A percentile compares a stretch with the other conserved stretches of the same genome.
phyloP scores from a whole-genome alignment of 2,329 filamentous ascomycete genomes.

The Fusarium sp. region DNA sequence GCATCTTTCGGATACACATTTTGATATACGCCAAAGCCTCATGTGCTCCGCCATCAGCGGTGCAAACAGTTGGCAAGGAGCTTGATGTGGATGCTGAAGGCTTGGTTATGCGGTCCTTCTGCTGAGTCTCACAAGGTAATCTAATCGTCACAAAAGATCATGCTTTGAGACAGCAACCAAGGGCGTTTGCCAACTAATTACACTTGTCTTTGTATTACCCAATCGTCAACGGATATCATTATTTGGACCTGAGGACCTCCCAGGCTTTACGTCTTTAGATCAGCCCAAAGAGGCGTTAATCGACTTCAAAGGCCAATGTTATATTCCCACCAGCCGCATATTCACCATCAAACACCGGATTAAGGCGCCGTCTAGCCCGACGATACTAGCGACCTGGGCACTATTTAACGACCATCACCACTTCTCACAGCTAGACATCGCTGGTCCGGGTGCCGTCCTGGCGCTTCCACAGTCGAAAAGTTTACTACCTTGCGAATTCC shows the following conservation, averaged over 20 bases:
- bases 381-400: slow-evolving; percentile 19
- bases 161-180: slow-evolving; percentile 34
- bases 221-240: slow-evolving; percentile 22
- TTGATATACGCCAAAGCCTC: slow-evolving; percentile 32
- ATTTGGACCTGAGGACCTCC: slow-evolving; percentile 21
- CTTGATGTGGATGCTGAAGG: slow-evolving; percentile 14
- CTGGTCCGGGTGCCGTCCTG: slow-evolving; percentile 24
- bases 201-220: slow-evolving; percentile 20
- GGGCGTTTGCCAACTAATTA: slow-evolving; percentile 41
- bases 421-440: slow-evolving; percentile 17
- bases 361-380: slow-evolving; percentile 33
- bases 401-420: slow-evolving; percentile 11
- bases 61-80: slow-evolving; percentile 12
- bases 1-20: slow-evolving; percentile 20
- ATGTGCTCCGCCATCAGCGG: slow-evolving; percentile 35
- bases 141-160: slow-evolving; percentile 26
- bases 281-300: neutral
- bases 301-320: neutral
- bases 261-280: slow-evolving; percentile 20
- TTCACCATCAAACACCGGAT: slow-evolving; percentile 32
- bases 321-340: slow-evolving; percentile 25
- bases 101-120: slow-evolving; percentile 21
- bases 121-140: slow-evolving; percentile 36
- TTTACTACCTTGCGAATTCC: slow-evolving; percentile 25
- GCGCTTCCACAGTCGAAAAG: slow-evolving; percentile 33